Base-by-base conservation (phyloP, 1,284 basidiomycete species). In the Cutaneotrichosporon sp. region DNA sequence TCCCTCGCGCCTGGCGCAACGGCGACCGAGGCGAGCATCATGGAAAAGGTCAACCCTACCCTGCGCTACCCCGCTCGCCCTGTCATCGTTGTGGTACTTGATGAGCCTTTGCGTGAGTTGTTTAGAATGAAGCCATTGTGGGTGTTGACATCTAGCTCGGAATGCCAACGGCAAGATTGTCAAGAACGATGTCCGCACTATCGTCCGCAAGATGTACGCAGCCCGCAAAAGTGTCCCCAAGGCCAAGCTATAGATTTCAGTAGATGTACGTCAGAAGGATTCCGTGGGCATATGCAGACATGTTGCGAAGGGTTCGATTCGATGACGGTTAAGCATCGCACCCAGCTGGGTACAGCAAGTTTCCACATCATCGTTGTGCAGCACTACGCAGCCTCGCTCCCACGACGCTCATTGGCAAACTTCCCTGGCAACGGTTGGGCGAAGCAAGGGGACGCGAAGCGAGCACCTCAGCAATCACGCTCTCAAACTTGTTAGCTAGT, bases 31-130 rank as follows among this genome's bases (percentile, higher is more conserved):
- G 51, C 52, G 9, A 44, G 43, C 19, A 42, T 59, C 37, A 42
- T 52, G 17, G 52, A 42, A 17, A 11, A 55, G 22, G 60, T 16
- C 29, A 33, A 25, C 50, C 37, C 1, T 9, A 57, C 49, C 16
- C 46, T 70, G 20, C 56, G 62, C 3, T 55, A 56, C 41, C 59
- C 54, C 17, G 63, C 65, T 20, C 47, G 60, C 16, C 67, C 66
- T 0, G 59, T 50, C 9, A 60, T 69, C 39, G 52, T 67, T 24
- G 22, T 47, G 5, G 19, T 47, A 8, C n/a, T 19, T 17, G 16
- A 16, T 25, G 46, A 47, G 26, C 61, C 8, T 57, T 68, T 55
- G 64, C 22, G n/a, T 46, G 33, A 37, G 44, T 25, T 8, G 4
- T 5, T 26, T n/a, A n/a, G n/a, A n/a, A 8, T 31, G 6, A 17